Base-by-base conservation (phyloP, 106 monocot genomes). In the Phalaenopsis aphrodite region DNA sequence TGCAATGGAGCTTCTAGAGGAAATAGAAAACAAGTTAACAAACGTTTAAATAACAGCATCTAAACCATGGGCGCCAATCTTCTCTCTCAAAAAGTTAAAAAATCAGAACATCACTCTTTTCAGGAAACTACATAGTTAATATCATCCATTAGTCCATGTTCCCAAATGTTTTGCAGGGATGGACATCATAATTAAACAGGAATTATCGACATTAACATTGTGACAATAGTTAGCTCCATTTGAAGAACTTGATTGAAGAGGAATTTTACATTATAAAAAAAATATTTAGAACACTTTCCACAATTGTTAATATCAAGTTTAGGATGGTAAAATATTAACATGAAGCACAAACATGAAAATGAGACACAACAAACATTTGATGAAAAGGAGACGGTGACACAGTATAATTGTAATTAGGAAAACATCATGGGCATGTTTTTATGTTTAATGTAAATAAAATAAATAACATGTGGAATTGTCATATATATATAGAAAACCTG, bases 1-100 rank as follows among this genome's bases (percentile, higher is more conserved):
- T 10, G 36, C 24, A 68, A 24, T 68, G 68, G 10, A 68, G 68
- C 36, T 68, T 68, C 36, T 36, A 68, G 68, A 37, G 10, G 11
- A 68, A 68, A 68, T 68, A 37, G 37, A 36, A 17, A 68, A 68
- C 68, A 68, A 37, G 68, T 68, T 68, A 68, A 36, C 68, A 37
- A 68, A 2, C 37, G n/a, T 67, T 67, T 67, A 0, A 23, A 36
- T 36, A 67, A 67, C 5, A 37, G 67, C 67, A 67, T 30, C 30
- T 30, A 30, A 30, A 30, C 30, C 30, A 30, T 30, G 36, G 36
- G 67, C 67, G 24, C 36, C 67, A 8, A 10, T 30, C 5, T 8
- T 57, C 36, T 67, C 67, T 67, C 67, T 67, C 67, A 67, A 30
- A 24, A 67, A 30, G 7, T 10, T 7, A 67, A 67, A 30, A 67